Base-by-base conservation (phyloP, 306 rosid genomes). In the Oxytropis ochrocephala region DNA sequence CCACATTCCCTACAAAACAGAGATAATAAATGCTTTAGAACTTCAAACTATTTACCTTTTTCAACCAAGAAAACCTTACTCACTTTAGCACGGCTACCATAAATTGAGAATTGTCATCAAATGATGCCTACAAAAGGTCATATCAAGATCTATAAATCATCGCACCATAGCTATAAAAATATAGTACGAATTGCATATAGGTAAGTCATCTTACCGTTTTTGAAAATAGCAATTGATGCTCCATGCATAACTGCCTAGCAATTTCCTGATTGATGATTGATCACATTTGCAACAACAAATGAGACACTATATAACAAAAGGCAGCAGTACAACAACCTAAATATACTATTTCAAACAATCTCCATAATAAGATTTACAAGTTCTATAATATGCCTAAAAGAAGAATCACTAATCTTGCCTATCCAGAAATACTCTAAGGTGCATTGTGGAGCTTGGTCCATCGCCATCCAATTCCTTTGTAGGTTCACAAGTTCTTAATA, bases 101-200 rank as follows among this genome's bases (percentile, higher is more conserved):
- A 82, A 94, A 94, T 79, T 90, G 90, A 65, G 96, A 87, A 79
- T 94, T 94, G 69, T 94, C 97, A 62, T 94, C 97, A 85, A 76
- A 88, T 4, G 98, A 90, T 65, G 97, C 97, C 97, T 90, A 49
- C 70, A 77, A 80, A 85, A 78, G 74, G 56, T 54, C 80, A 80
- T 43, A 27, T 70, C 44, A 62, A 59, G 16, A 57, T 64, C 64
- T 80, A 64, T 46, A 80, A 39, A 76, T 62, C 73, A 74, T 38
- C 44, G 49, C 30, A 9, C 39, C 35, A 2, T 38, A 47, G 38
- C 29, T 56, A 60, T 21, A 32, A 75, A 67, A 64, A 30, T 24
- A 53, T 38, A 16, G 33, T 24, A 47, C 4, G 5, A 52, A 55
- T 70, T 58, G 27, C 30, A 53, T 8, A 24, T 18, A 57, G 66